Evolutionary conservation across 2,329 filamentous ascomycete species (phyloP), one percentile per base, ranked within the genome.

Genomic region (Ilyonectria destructans): DNA sequence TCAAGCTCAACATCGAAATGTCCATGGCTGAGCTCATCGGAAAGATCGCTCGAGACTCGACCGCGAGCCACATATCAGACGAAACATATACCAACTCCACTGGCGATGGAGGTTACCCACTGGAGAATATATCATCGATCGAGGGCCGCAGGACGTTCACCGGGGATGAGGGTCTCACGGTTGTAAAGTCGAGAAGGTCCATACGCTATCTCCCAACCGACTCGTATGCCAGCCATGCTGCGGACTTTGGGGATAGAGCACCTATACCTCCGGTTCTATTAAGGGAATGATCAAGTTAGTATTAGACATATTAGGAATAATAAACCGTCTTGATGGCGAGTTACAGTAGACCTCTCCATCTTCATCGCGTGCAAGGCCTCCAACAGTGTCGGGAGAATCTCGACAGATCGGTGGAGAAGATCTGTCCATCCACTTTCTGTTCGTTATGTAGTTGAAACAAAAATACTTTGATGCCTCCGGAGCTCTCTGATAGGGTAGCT

Each of bases 1-100:
- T 87, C 54, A 88, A 88, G 64, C 80, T 88, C 43, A 85, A 87
- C 70, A 87, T 88, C 69, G 86, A 88, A 72, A 84, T 88, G 82
- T 83, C 82, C 13, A 87, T 88, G 85, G 85, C 86, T 57, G 83
- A 84, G 40, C 82, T 88, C 26, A 87, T 88, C 69, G 82, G 77
- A 43, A 82, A 81, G 58, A 77, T 84, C 21, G 78, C 78, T 1
- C 66, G 74, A 10, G 59, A 74, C 35, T 71, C 68, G 13, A 58
- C 66, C 8, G 70, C 68, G 21, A 66, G 72, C 10, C 19, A 66
- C 8, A 70, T 74, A 54, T 61, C 64, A 3, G 70, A 74, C 0
- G 72, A 70, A 2, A 74, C 72, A 9, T 74, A 74, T n/a, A 56
- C 61, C 1, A 73, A 60, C 6, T 56, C 57, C 2, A 31, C 68